phyloP scores from a whole-genome alignment of 371 early-diverging fungal species.

The Mortierella sp. region DNA sequence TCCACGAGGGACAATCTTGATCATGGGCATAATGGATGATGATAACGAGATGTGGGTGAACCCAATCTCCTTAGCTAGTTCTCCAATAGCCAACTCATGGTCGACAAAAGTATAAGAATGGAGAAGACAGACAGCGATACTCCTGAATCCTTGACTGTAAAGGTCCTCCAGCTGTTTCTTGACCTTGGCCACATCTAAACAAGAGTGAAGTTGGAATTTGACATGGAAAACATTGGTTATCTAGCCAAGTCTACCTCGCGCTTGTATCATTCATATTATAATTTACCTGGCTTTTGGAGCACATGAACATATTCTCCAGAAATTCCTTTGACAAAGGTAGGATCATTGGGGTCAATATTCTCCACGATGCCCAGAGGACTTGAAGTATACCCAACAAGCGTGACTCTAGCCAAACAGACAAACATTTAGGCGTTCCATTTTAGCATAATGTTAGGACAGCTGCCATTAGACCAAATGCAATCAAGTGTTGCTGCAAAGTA shows the following conservation, averaged over 20 bases:
- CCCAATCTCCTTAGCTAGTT: constrained; percentile 80
- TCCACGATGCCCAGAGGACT: constrained; percentile 65
- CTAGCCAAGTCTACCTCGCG: neutral
- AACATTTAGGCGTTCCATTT: neutral
- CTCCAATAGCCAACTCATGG: constrained; percentile 83
- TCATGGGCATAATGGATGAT: constrained; percentile 90
- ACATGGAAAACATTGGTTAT: neutral
- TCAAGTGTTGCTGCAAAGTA: constrained; percentile 26
- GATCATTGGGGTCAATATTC: constrained; percentile 46
- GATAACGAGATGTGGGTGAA: constrained; percentile 90
- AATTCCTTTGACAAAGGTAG: constrained; percentile 73
- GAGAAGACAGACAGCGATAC: constrained; percentile 92
- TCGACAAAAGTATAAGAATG: constrained; percentile 93
- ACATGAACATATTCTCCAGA: constrained; percentile 91
- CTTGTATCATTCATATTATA: neutral
- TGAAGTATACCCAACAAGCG: constrained; percentile 81
- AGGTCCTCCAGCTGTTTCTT: constrained; percentile 70
- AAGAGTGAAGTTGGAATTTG: neutral
- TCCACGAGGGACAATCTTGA: constrained; percentile 95
- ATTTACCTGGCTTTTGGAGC: constrained; percentile 73
- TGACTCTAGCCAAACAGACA: constrained; percentile 63
- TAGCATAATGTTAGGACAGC: neutral
- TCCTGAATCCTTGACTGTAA: constrained; percentile 81
- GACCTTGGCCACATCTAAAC: constrained; percentile 65
- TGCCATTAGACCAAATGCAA: neutral